Evolutionary conservation across 331 rosid species (phyloP).

Genomic region (Dryas integrifolia): DNA sequence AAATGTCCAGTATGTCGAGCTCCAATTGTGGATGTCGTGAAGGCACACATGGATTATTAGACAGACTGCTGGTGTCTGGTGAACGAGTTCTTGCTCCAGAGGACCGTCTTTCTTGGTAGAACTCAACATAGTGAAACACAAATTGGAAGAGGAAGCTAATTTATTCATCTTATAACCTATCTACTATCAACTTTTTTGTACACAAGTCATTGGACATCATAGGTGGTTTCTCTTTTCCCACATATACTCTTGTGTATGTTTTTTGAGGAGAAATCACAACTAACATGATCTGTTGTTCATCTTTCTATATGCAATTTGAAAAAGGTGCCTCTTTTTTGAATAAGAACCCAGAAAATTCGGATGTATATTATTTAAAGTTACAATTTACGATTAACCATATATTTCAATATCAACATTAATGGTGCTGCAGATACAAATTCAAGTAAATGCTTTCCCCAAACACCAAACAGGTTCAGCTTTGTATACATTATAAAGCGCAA

Average conservation of each 20-base stretch:
- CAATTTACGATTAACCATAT: background rate
- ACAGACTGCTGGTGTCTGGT: conserved; percentile 2
- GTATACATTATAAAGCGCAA: too few relatives aligned
- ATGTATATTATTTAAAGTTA: background rate
- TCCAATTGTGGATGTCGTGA: conserved; percentile 63
- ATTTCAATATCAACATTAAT: background rate
- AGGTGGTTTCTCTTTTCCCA: conserved; percentile 26
- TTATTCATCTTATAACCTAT: conserved; percentile 7
- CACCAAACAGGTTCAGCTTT: background rate
- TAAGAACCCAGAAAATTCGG: background rate
- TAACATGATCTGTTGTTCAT: background rate
- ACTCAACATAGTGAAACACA: conserved; percentile 27
- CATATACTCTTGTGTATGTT: conserved; percentile 5
- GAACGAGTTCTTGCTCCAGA: conserved; percentile 52
- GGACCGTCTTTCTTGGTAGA: conserved; percentile 45
- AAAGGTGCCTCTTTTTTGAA: background rate
- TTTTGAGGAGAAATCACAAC: conserved; percentile 20
- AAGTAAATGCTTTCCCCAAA: background rate
- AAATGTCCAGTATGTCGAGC: conserved; percentile 78
- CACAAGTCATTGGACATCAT: conserved; percentile 8
- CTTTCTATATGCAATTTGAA: background rate
- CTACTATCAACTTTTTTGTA: background rate
- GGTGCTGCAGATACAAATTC: background rate
- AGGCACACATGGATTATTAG: conserved; percentile 48
- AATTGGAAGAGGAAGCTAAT: conserved; percentile 23